Conservation (phyloP, 108 stramenopile genomes). For the Cyclotella cryptica region DNA sequence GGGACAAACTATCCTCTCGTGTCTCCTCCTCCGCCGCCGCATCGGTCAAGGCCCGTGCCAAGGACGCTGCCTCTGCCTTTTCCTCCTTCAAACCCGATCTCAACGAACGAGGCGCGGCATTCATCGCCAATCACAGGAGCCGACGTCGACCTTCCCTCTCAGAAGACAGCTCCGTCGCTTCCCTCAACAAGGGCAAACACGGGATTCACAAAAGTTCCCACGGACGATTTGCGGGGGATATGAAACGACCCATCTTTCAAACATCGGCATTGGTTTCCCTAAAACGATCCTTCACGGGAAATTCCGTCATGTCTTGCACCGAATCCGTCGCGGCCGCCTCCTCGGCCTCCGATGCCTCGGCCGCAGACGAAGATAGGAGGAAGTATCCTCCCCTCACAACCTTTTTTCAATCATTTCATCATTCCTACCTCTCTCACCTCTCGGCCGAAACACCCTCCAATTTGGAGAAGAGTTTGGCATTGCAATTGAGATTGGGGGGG, state of each 20-base stretch:
- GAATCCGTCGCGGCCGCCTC: background rate
- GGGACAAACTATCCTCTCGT: too few species aligned
- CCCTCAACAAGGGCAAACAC: background rate
- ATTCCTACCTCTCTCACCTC: slow-evolving; percentile 30
- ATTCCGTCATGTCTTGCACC: background rate
- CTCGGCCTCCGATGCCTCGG: background rate
- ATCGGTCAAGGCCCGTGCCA: too few species aligned
- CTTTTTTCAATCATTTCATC: slow-evolving; percentile 30
- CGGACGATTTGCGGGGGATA: background rate
- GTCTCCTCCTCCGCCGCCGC: too few species aligned
- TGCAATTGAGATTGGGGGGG: background rate
- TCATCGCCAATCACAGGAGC: background rate
- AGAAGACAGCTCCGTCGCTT: background rate
- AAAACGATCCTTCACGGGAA: background rate
- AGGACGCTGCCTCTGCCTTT: too few species aligned
- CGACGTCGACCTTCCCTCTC: background rate
- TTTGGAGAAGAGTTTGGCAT: slow-evolving; percentile 11
- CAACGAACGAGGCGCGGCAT: background rate
- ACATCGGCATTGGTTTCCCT: background rate
- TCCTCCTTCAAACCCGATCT: background rate
- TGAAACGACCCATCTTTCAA: background rate
- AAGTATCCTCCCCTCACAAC: background rate
- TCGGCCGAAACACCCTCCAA: slow-evolving; percentile 32
- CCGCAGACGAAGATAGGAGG: background rate
- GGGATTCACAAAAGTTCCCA: background rate